phyloP scores from a whole-genome alignment of 768 basidiomycete species.

The Hypholoma fasciculare region DNA sequence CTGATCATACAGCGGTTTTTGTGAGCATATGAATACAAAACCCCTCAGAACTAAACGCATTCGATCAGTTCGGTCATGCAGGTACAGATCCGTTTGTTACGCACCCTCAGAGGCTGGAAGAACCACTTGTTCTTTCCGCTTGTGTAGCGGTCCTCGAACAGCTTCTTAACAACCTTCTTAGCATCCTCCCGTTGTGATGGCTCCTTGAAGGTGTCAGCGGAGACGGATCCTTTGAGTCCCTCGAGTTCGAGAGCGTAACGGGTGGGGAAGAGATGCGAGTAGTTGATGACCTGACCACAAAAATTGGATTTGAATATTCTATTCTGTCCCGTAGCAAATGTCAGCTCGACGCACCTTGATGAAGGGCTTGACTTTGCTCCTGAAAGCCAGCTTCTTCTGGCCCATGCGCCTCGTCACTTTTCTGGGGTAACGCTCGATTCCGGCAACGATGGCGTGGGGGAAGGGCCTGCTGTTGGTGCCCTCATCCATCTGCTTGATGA shows the following conservation, averaged over 20 bases:
- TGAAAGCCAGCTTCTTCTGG: slow-evolving; percentile 86
- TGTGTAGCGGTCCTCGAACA: slow-evolving; percentile 93
- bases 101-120: slow-evolving; percentile 83
- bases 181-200: slow-evolving; percentile 91
- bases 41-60: slow-evolving; percentile 34
- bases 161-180: slow-evolving; percentile 95
- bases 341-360: slow-evolving; percentile 74
- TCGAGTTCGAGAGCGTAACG: slow-evolving; percentile 98
- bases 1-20: slow-evolving; percentile 36
- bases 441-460: slow-evolving; percentile 97
- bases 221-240: slow-evolving; percentile 84
- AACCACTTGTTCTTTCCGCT: slow-evolving; percentile 98
- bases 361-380: slow-evolving; percentile 99
- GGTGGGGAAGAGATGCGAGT: slow-evolving; percentile 98
- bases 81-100: slow-evolving; percentile 14
- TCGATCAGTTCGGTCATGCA: slow-evolving; percentile 5
- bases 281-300: slow-evolving; percentile 78
- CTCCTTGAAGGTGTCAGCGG: slow-evolving; percentile 95
- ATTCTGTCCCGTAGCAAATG: background rate
- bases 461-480: slow-evolving; percentile 95
- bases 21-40: slow-evolving; percentile 29
- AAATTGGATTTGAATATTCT: background rate
- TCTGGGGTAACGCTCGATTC: slow-evolving; percentile 96
- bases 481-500: slow-evolving; percentile 97
- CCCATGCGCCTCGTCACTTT: slow-evolving; percentile 99